Conservation (phyloP, 1,284 basidiomycete species). For the Malassezia restricta region DNA sequence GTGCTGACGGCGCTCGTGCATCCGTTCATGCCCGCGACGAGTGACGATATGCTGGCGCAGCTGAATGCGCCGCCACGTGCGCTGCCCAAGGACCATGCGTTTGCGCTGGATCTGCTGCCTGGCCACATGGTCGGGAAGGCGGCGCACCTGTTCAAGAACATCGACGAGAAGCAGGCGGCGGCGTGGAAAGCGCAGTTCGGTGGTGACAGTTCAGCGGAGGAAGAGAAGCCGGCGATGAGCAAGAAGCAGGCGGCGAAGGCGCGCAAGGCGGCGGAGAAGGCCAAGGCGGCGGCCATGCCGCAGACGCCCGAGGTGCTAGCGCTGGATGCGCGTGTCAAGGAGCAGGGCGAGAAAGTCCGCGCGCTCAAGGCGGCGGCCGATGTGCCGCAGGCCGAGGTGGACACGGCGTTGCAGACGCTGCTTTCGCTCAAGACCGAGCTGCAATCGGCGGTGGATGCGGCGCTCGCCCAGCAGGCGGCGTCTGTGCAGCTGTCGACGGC, state of each 20-base stretch:
- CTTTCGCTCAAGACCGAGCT: slow-evolving; percentile 17
- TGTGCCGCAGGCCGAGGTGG: slow-evolving; percentile 11
- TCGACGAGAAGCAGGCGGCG: slow-evolving; percentile 79
- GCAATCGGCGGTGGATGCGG: slow-evolving; percentile 1
- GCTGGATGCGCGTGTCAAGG: slow-evolving; percentile 25
- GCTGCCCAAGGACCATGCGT: slow-evolving; percentile 48
- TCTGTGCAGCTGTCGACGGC: background rate
- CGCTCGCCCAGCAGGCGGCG: slow-evolving; percentile 13
- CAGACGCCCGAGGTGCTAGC: slow-evolving; percentile 29
- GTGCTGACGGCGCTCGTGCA: slow-evolving; percentile 70
- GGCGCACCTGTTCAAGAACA: slow-evolving; percentile 81
- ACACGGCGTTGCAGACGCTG: slow-evolving; percentile 18
- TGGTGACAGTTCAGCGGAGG: slow-evolving; percentile 50
- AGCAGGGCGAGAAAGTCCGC: slow-evolving; percentile 28
- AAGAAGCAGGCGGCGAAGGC: slow-evolving; percentile 40
- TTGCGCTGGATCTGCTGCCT: slow-evolving; percentile 67
- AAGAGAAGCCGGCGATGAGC: slow-evolving; percentile 30
- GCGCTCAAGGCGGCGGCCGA: slow-evolving; percentile 21
- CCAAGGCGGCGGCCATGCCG: slow-evolving; percentile 15
- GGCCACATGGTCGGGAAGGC: slow-evolving; percentile 78
- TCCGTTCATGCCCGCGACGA: slow-evolving; percentile 92
- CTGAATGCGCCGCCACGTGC: slow-evolving; percentile 76
- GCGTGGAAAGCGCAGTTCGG: slow-evolving; percentile 72
- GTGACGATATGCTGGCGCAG: slow-evolving; percentile 68
- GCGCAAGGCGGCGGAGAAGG: slow-evolving; percentile 39